Conservation (phyloP, 1,284 basidiomycete species). For the Papiliotrema laurentii region DNA sequence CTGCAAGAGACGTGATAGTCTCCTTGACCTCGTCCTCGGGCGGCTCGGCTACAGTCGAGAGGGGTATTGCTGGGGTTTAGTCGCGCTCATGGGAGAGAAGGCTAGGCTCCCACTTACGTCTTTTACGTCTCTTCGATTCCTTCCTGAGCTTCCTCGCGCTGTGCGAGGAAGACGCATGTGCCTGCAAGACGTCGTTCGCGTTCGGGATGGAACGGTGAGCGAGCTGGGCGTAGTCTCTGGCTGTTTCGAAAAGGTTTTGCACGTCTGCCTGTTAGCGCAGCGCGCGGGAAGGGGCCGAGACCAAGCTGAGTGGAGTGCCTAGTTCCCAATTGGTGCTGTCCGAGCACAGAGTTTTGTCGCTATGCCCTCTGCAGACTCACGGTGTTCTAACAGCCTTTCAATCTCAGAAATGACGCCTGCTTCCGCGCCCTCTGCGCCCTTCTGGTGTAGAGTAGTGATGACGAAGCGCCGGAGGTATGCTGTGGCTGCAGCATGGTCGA, state of each 20-base stretch:
- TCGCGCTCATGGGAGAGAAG: no score
- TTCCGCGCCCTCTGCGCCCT: slow-evolving; percentile 39
- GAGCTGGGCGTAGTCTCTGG: slow-evolving; percentile 28
- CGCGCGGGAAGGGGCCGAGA: no score
- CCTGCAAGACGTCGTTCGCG: slow-evolving; percentile 26
- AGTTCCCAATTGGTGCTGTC: no score
- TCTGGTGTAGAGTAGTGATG: slow-evolving; percentile 21
- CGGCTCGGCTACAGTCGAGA: neutral
- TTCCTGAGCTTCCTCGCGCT: slow-evolving; percentile 14
- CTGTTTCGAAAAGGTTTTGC: slow-evolving; percentile 27
- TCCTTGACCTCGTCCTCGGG: neutral
- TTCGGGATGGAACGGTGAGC: slow-evolving; percentile 21
- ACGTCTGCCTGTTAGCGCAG: slow-evolving; percentile 25
- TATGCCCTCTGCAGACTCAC: slow-evolving; percentile 21
- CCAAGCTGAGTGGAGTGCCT: no score
- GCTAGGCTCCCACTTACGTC: slow-evolving; percentile 19
- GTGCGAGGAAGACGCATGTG: slow-evolving; percentile 24
- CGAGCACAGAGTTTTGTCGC: no score
- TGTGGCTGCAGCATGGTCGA: no score
- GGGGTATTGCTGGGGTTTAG: neutral
- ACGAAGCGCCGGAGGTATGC: slow-evolving; percentile 30
- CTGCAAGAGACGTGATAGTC: neutral
- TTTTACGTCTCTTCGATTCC: slow-evolving; percentile 26
- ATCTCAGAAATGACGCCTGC: slow-evolving; percentile 40
- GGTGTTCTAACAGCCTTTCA: slow-evolving; percentile 35